These are phyloP conservation scores for Arthrobotrys sphaeroides DNA, from an alignment of 2,329 filamentous ascomycete genomes.

Conservation along the genomic window DNA sequence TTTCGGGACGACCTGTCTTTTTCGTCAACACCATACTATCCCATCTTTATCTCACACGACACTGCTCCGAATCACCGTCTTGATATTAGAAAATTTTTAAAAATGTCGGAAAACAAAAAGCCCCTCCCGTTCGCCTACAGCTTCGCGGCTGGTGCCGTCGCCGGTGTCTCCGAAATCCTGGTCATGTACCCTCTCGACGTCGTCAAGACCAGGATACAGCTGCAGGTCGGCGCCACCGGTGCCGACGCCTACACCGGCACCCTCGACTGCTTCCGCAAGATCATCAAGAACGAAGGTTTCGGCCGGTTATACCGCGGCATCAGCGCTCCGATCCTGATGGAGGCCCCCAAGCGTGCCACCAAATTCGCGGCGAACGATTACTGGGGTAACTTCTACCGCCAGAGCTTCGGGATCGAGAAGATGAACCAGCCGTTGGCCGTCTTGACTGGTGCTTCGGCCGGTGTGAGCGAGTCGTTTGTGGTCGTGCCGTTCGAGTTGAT, in stretches of 20 bases:
- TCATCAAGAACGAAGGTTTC: constrained; percentile 93
- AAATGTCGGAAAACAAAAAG: constrained; percentile 72
- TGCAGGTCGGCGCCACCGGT: constrained; percentile 77
- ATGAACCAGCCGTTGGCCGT: constrained; percentile 89
- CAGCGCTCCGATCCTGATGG: constrained; percentile 94
- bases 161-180: constrained; percentile 83
- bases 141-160: constrained; percentile 94
- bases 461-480: constrained; percentile 94
- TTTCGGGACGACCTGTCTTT: constrained; percentile 23
- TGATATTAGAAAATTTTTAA: constrained; percentile 58
- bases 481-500: constrained; percentile 98
- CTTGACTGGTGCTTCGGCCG: constrained; percentile 91
- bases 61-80: background rate
- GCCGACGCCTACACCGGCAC: constrained; percentile 94
- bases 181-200: constrained; percentile 96
- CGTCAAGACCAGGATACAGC: constrained; percentile 95
- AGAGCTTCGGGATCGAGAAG: constrained; percentile 81
- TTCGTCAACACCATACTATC: constrained; percentile 15
- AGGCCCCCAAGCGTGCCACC: constrained; percentile 93
- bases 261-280: constrained; percentile 98
- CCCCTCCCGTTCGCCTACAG: constrained; percentile 93
- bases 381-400: constrained; percentile 95
- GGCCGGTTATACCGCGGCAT: constrained; percentile 94
- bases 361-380: constrained; percentile 99
- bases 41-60: constrained; percentile 9